These are phyloP conservation scores for Zoysia pacifica DNA, from an alignment of 176 grass and related monocot genomes.

Conservation along the genomic window DNA sequence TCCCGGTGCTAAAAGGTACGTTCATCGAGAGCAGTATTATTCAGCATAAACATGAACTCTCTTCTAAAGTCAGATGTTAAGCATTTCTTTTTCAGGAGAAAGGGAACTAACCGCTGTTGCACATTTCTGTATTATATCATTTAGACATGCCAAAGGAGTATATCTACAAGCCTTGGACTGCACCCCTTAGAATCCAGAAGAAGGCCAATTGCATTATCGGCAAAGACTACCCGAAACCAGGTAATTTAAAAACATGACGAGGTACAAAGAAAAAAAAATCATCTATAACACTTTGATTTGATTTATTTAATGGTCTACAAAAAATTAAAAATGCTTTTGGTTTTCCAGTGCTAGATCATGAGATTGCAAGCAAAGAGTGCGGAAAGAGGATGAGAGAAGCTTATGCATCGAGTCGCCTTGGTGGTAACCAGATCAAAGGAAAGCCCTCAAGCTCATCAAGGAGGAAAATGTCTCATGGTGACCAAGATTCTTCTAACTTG, in stretches of 20 bases:
- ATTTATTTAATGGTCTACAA: neutral
- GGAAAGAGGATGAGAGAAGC: slow-evolving; percentile 75
- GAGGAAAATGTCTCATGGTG: slow-evolving; percentile 28
- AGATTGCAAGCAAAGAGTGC: slow-evolving; percentile 76
- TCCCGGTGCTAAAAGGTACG: slow-evolving; percentile 81
- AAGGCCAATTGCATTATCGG: slow-evolving; percentile 86
- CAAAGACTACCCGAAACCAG: slow-evolving; percentile 47
- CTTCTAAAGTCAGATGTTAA: slow-evolving; percentile 11
- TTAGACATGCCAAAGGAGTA: slow-evolving; percentile 91
- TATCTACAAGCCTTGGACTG: slow-evolving; percentile 95
- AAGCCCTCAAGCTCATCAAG: slow-evolving; percentile 12
- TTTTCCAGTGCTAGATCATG: slow-evolving; percentile 76
- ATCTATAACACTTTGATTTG: neutral
- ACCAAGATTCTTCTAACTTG: slow-evolving; percentile 10
- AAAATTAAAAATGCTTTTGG: neutral
- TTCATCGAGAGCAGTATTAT: slow-evolving; percentile 23
- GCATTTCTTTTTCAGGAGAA: neutral
- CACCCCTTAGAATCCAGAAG: slow-evolving; percentile 76
- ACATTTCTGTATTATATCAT: neutral
- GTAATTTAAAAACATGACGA: neutral
- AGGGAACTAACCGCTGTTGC: neutral
- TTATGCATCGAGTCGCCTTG: slow-evolving; percentile 40
- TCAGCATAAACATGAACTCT: neutral
- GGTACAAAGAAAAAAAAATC: neutral
- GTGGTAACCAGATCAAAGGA: slow-evolving; percentile 8